Conservation (phyloP, 768 basidiomycete species). For the Leucosporidium yakuticum region DNA sequence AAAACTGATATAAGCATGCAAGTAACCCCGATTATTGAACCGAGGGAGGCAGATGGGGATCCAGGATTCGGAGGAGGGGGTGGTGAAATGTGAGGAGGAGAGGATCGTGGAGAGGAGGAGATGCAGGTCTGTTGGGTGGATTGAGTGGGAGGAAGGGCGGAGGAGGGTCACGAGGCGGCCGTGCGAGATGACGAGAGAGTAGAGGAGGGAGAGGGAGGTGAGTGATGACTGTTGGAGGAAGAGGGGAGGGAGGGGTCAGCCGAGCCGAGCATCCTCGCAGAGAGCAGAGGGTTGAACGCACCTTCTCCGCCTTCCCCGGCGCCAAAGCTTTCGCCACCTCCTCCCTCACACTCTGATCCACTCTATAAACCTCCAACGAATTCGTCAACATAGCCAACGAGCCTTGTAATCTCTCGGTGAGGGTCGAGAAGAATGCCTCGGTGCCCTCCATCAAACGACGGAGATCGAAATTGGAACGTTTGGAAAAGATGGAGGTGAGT, state of each 20-base stretch:
- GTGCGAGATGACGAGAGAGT: conserved; percentile 75
- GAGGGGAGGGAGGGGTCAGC: not conserved
- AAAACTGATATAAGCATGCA: conserved; percentile 72
- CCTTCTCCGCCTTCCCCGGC: conserved; percentile 4
- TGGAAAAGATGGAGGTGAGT: conserved; percentile 75
- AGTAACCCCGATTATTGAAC: conserved; percentile 80
- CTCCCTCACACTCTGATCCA: not conserved
- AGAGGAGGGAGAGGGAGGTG: conserved; percentile 50
- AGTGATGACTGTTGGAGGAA: not conserved
- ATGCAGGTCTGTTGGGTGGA: conserved; percentile 69
- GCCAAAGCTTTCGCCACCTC: conserved; percentile 17
- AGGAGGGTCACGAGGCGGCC: conserved; percentile 78
- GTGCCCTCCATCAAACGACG: conserved; percentile 47
- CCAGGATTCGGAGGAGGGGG: conserved; percentile 71
- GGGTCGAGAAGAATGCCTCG: conserved; percentile 46
- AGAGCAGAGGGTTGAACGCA: not conserved
- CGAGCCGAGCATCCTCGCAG: not conserved
- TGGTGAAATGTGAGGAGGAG: conserved; percentile 59
- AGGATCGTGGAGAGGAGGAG: conserved; percentile 78
- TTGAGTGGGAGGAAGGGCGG: conserved; percentile 84
- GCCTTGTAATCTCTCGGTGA: conserved; percentile 68
- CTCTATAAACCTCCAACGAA: conserved; percentile 21
- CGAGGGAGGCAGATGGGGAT: conserved; percentile 93
- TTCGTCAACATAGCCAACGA: conserved; percentile 48
- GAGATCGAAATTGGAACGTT: conserved; percentile 86